Evolutionary conservation across 208 protist genomes (phyloP).

Genomic region (Acanthamoeba rhysodes): DNA sequence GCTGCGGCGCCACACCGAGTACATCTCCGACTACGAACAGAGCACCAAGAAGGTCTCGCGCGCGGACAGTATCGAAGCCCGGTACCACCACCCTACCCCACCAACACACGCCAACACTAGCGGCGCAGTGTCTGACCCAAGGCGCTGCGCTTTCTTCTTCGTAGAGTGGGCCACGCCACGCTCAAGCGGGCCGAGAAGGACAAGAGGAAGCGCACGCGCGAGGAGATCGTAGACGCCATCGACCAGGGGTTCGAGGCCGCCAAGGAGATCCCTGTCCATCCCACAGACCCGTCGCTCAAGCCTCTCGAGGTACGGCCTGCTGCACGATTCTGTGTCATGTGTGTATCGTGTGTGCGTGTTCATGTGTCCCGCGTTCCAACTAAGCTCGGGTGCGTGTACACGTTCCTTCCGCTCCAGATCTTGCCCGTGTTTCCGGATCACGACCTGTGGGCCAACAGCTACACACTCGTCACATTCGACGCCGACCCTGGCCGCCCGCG

Average conservation of each 20-base stretch:
- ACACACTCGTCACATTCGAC: constrained; percentile 77
- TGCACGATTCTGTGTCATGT: not conserved
- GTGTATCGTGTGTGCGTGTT: not conserved
- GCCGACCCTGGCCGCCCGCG: constrained; percentile 32
- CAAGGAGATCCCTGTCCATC: constrained; percentile 74
- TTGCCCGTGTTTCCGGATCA: constrained; percentile 80
- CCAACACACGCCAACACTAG: too few species aligned
- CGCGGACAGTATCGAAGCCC: constrained; percentile 26
- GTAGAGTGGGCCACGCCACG: not conserved
- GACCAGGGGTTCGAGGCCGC: constrained; percentile 76
- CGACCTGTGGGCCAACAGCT: constrained; percentile 80
- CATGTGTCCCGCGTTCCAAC: not conserved
- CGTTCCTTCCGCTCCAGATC: not conserved
- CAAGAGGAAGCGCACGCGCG: not conserved
- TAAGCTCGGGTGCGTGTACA: not conserved
- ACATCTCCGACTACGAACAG: constrained; percentile 72
- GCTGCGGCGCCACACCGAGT: constrained; percentile 79
- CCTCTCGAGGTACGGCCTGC: constrained; percentile 17
- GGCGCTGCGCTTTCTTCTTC: not conserved
- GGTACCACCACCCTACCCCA: not conserved
- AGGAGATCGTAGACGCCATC: constrained; percentile 56
- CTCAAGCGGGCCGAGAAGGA: not conserved
- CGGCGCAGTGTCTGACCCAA: not conserved
- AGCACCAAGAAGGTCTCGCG: constrained; percentile 18
- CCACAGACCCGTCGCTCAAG: constrained; percentile 73